Evolutionary conservation across 192 early-diverging fungal genomes (phyloP).

Genomic region (Coemansia sp.): DNA sequence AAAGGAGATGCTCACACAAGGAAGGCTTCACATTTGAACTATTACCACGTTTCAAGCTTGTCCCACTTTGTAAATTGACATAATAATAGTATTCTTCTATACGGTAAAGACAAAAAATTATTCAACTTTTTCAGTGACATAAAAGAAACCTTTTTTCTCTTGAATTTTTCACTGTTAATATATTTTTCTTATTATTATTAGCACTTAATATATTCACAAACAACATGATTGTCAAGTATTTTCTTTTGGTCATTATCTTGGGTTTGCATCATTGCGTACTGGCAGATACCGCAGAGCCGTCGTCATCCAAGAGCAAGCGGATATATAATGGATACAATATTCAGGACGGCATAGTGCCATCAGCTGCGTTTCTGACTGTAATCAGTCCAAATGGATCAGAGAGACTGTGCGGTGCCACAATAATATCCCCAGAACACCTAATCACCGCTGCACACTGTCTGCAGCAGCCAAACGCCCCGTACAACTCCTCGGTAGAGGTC

Average conservation of each 20-base stretch:
- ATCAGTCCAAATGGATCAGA: neutral
- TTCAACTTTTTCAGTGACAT: too few relatives aligned
- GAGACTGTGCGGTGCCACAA: slow-evolving; percentile 18
- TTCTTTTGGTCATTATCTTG: neutral
- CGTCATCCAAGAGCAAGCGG: slow-evolving; percentile 11
- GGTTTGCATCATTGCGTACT: neutral
- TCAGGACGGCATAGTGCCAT: slow-evolving; percentile 1
- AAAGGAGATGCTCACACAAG: too few relatives aligned
- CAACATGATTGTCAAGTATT: neutral
- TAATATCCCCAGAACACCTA: slow-evolving; percentile 18
- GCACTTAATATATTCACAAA: too few relatives aligned
- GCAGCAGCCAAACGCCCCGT: neutral
- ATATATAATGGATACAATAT: slow-evolving; percentile 9
- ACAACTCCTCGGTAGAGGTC: slow-evolving; percentile 1
- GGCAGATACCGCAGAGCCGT: neutral
- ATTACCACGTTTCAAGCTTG: too few relatives aligned
- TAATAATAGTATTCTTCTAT: too few relatives aligned
- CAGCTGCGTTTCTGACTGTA: slow-evolving; percentile 3
- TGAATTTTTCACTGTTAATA: too few relatives aligned
- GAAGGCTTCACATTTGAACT: too few relatives aligned
- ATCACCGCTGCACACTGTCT: slow-evolving; percentile 33
- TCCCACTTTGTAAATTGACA: too few relatives aligned
- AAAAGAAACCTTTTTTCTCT: too few relatives aligned
- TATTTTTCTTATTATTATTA: too few relatives aligned
- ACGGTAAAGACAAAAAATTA: too few relatives aligned